These are phyloP conservation scores for Xylariaceae sp. DNA, from an alignment of 2,329 filamentous ascomycete genomes.

Conservation along the genomic window DNA sequence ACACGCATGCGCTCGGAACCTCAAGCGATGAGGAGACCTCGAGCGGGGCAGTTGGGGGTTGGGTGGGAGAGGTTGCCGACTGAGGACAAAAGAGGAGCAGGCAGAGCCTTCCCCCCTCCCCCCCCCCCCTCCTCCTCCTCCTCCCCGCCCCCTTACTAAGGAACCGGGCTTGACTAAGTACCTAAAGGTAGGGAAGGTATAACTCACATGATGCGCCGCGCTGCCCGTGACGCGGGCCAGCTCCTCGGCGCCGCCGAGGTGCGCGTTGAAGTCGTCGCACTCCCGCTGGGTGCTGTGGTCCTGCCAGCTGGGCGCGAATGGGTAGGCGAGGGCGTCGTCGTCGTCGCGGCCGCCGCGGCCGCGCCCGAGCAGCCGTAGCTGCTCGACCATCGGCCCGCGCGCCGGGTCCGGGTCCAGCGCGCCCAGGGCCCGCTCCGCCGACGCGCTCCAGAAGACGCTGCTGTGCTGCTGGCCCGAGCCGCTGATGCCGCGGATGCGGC, in stretches of 20 bases:
- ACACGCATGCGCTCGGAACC: too few species aligned
- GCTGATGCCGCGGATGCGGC: conserved; percentile 70
- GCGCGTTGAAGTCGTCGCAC: conserved; percentile 78
- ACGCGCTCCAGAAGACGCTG: conserved; percentile 82
- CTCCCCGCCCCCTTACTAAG: neutral
- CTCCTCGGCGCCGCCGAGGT: conserved; percentile 56
- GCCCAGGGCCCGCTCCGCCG: conserved; percentile 58
- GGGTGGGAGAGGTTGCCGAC: too few species aligned
- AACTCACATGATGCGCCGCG: conserved; percentile 84
- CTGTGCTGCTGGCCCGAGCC: conserved; percentile 97
- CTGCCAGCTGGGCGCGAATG: conserved; percentile 94
- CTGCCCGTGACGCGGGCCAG: conserved; percentile 81
- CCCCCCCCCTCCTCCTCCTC: neutral
- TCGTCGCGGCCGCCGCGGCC: too few species aligned
- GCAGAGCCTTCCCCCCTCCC: too few species aligned
- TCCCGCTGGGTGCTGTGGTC: conserved; percentile 90
- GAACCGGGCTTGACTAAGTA: neutral
- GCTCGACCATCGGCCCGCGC: conserved; percentile 58
- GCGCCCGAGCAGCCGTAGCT: too few species aligned
- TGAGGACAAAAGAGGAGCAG: too few species aligned
- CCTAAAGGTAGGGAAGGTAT: too few species aligned
- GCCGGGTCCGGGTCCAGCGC: conserved; percentile 52
- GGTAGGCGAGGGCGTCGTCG: conserved; percentile 72
- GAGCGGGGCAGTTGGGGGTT: too few species aligned
- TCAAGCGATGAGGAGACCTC: too few species aligned